phyloP scores from a whole-genome alignment of 1,139 yeast species.

The Fermentozyma sake region DNA sequence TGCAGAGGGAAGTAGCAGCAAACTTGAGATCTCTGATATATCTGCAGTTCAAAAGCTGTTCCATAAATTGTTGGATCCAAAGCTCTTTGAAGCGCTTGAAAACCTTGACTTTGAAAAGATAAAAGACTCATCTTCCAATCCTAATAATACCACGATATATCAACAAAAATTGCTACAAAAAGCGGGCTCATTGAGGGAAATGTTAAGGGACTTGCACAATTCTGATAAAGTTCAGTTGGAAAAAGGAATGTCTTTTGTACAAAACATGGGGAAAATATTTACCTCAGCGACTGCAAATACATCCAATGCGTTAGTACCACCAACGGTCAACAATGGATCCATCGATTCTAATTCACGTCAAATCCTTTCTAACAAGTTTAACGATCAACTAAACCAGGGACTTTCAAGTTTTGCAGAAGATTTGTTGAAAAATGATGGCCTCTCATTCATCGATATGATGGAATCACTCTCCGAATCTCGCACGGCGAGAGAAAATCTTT shows the following conservation, averaged over 20 bases:
- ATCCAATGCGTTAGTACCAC: slow-evolving; percentile 3
- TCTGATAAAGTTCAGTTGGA: slow-evolving; percentile 26
- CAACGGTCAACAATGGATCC: slow-evolving; percentile 5
- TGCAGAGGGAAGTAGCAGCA: slow-evolving; percentile 5
- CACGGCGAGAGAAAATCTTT: slow-evolving; percentile 43
- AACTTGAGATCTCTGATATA: neutral
- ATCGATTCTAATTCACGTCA: slow-evolving; percentile 3
- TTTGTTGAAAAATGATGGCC: slow-evolving; percentile 68
- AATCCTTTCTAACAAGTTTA: slow-evolving; percentile 7
- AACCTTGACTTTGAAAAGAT: slow-evolving; percentile 25
- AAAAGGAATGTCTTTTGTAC: slow-evolving; percentile 24
- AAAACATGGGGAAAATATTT: slow-evolving; percentile 21
- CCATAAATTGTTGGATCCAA: slow-evolving; percentile 27
- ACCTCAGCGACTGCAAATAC: slow-evolving; percentile 5
- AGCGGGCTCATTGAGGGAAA: slow-evolving; percentile 26
- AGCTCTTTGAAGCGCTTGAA: slow-evolving; percentile 26
- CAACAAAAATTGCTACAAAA: slow-evolving; percentile 21
- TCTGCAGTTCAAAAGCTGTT: slow-evolving; percentile 12
- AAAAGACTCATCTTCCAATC: slow-evolving; percentile 16
- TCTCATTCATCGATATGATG: slow-evolving; percentile 71
- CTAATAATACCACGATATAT: too few species aligned
- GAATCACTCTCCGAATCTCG: slow-evolving; percentile 65
- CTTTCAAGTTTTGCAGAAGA: slow-evolving; percentile 72
- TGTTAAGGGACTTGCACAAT: slow-evolving; percentile 24
- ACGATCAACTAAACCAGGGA: slow-evolving; percentile 27